Evolutionary conservation across 163 green algal genomes (phyloP).

Genomic region (Chlorella variabilis): DNA sequence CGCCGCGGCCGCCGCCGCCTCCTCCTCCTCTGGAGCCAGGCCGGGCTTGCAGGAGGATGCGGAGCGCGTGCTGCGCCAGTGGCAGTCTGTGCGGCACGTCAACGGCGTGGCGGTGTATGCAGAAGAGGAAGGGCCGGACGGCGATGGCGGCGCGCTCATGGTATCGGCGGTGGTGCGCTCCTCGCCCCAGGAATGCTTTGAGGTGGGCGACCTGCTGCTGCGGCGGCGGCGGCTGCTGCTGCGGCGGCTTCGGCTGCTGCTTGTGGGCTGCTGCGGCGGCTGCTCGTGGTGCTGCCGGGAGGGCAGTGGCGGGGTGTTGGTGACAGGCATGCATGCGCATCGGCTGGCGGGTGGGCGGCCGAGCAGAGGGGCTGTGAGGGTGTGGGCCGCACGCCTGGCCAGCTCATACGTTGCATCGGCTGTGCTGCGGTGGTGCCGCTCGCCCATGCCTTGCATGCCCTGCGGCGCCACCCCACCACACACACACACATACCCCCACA

Average conservation of each 20-base stretch:
- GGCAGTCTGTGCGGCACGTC: slow-evolving; percentile 50
- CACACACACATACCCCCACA: not conserved
- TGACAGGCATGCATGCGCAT: not conserved
- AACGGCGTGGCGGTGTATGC: slow-evolving; percentile 64
- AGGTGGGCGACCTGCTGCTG: not conserved
- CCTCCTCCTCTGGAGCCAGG: not conserved
- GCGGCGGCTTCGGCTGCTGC: too few relatives aligned
- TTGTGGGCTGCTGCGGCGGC: too few relatives aligned
- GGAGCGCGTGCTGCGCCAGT: slow-evolving; percentile 21
- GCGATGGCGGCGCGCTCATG: slow-evolving; percentile 51
- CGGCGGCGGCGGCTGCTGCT: not conserved
- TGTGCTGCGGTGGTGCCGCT: not conserved
- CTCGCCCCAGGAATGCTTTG: slow-evolving; percentile 45
- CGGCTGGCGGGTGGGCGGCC: not conserved
- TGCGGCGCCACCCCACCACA: too few relatives aligned
- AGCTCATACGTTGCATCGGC: too few relatives aligned
- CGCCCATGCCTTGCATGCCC: too few relatives aligned
- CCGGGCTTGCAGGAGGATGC: not conserved
- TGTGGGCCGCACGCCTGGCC: too few relatives aligned
- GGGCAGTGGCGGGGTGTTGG: too few relatives aligned
- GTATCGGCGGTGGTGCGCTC: slow-evolving; percentile 47
- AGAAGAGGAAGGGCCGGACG: slow-evolving; percentile 44
- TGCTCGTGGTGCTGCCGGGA: too few relatives aligned
- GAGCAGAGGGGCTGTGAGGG: too few relatives aligned
- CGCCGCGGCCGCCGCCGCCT: not conserved